These are phyloP conservation scores for Hygrophorus russula DNA, from an alignment of 768 basidiomycete species.

Conservation along the genomic window DNA sequence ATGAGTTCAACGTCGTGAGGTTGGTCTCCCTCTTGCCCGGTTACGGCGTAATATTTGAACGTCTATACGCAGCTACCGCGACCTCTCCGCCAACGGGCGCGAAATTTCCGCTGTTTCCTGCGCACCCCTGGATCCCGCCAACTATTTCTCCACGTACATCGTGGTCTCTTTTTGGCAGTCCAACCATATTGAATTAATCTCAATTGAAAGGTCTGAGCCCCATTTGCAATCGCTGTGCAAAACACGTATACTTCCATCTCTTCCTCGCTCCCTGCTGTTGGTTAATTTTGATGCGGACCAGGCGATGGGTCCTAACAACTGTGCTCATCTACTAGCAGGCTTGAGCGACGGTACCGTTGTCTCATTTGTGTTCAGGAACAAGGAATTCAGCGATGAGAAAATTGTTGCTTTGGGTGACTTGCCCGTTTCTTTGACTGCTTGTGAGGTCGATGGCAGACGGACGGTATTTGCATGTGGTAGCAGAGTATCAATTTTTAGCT, in stretches of 20 bases:
- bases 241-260: constrained; percentile 25
- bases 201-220: constrained; percentile 17
- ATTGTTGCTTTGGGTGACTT: constrained; percentile 51
- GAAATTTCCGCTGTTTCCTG: constrained; percentile 67
- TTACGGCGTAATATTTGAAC: not conserved
- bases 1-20: constrained; percentile 21
- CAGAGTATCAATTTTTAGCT: constrained; percentile 56
- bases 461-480: constrained; percentile 66
- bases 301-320: constrained; percentile 18
- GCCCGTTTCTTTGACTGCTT: constrained; percentile 53
- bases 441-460: constrained; percentile 38
- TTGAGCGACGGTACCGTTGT: constrained; percentile 66
- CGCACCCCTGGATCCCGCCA: constrained; percentile 36
- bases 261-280: constrained; percentile 37
- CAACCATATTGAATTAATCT: constrained; percentile 49
- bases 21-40: constrained; percentile 12
- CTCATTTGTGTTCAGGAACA: constrained; percentile 37
- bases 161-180: constrained; percentile 72
- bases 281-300: constrained; percentile 42
- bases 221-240: constrained; percentile 20
- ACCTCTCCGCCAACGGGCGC: not conserved
- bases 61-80: not conserved
- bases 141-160: constrained; percentile 34
- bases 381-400: constrained; percentile 38
- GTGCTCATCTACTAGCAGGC: constrained; percentile 58